Conservation (phyloP, 176 grass and related monocot genomes). For the Cenchrus americanus region DNA sequence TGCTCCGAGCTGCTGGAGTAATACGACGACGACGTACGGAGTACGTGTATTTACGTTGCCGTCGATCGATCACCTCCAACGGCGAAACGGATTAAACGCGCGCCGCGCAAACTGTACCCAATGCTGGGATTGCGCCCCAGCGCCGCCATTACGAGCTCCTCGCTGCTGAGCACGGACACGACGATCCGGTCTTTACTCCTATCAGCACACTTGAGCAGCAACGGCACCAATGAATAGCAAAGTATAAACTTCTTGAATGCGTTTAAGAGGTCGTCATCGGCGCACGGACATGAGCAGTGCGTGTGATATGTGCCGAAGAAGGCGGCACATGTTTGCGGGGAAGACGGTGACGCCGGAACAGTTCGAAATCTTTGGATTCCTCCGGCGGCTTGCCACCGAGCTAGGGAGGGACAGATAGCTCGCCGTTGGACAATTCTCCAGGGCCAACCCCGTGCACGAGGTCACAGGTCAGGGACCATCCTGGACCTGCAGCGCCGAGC, state of each 20-base stretch:
- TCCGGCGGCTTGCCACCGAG: not conserved
- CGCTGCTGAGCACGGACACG: not conserved
- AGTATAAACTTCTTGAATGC: too few relatives aligned
- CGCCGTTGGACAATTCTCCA: not conserved
- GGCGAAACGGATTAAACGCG: not conserved
- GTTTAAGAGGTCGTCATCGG: too few relatives aligned
- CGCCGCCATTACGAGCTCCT: not conserved
- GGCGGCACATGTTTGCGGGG: not conserved
- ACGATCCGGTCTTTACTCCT: not conserved
- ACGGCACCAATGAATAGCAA: constrained; percentile 17
- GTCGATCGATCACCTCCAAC: not conserved
- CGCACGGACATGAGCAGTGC: not conserved
- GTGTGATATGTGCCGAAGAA: constrained; percentile 9
- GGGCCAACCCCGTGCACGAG: too few relatives aligned
- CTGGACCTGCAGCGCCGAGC: too few relatives aligned
- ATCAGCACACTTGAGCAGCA: not conserved
- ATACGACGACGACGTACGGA: too few relatives aligned
- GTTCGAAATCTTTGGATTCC: not conserved
- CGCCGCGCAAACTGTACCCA: not conserved
- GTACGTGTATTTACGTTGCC: not conserved
- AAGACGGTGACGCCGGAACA: not conserved
- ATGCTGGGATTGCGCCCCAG: not conserved
- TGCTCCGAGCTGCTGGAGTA: too few relatives aligned
- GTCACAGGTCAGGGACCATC: too few relatives aligned
- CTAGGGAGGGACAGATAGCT: not conserved